Evolutionary conservation across 176 grass and related monocot genomes (phyloP).

Genomic region (Olyra latifolia): DNA sequence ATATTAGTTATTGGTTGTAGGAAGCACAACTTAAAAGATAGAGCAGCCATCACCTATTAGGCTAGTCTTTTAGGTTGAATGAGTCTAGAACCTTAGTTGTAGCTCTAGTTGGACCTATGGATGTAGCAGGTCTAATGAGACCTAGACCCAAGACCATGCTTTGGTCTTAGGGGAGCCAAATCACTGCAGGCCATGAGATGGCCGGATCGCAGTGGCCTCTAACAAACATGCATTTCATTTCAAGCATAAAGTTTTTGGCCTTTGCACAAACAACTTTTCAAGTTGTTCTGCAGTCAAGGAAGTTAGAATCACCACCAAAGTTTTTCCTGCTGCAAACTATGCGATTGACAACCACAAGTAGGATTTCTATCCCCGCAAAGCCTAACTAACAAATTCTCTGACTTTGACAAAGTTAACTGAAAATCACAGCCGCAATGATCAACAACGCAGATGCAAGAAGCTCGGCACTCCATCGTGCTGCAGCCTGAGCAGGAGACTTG

Average conservation of each 20-base stretch:
- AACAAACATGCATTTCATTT: neutral
- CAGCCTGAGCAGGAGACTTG: slow-evolving; percentile 5
- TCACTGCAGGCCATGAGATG: too few relatives aligned
- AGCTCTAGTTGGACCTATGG: too few relatives aligned
- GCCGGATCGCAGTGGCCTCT: too few relatives aligned
- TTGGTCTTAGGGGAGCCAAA: too few relatives aligned
- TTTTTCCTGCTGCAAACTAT: neutral
- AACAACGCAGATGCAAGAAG: neutral
- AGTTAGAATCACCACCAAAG: neutral
- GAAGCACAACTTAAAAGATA: too few relatives aligned
- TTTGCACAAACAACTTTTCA: slow-evolving; percentile 17
- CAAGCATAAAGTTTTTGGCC: neutral
- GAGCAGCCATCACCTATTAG: too few relatives aligned
- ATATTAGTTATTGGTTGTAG: too few relatives aligned
- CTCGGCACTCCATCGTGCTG: slow-evolving; percentile 25
- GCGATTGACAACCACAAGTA: neutral
- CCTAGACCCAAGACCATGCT: too few relatives aligned
- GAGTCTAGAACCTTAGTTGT: too few relatives aligned
- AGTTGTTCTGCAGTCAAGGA: slow-evolving; percentile 4
- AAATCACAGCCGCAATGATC: slow-evolving; percentile 23
- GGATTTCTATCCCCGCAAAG: slow-evolving; percentile 1
- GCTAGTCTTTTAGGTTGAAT: too few relatives aligned
- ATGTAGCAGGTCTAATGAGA: too few relatives aligned
- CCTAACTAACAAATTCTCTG: slow-evolving; percentile 3
- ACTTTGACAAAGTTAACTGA: slow-evolving; percentile 5